Conservation (phyloP, 208 protist species). For the Leishmania aethiopica region DNA sequence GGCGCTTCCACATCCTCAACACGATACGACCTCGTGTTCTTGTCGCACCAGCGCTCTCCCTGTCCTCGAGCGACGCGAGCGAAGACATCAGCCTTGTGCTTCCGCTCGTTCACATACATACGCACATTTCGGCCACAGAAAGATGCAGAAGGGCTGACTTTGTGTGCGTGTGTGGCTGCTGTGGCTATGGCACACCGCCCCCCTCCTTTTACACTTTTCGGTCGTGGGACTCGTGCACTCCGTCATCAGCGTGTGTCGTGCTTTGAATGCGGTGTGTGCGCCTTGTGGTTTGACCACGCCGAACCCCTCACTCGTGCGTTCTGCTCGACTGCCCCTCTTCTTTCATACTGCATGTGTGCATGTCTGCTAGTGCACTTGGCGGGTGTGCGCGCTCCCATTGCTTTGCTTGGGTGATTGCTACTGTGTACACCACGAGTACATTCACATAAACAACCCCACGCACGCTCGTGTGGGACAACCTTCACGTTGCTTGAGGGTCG, state of each 20-base stretch:
- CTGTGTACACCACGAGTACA: background rate
- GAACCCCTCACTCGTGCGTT: background rate
- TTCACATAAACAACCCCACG: background rate
- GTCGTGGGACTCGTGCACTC: background rate
- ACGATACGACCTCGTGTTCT: background rate
- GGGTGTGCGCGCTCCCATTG: background rate
- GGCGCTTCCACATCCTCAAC: background rate
- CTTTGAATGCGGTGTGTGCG: background rate
- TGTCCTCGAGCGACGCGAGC: background rate
- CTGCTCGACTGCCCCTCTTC: background rate
- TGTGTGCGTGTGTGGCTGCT: background rate
- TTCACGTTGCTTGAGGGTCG: background rate
- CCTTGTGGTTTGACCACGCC: background rate
- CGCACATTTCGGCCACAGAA: background rate
- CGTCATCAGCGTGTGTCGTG: background rate
- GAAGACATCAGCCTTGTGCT: background rate
- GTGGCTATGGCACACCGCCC: background rate
- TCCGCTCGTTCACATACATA: background rate
- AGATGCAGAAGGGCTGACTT: background rate
- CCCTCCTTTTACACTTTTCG: background rate
- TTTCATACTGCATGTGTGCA: background rate
- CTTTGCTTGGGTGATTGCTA: background rate
- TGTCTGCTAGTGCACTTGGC: background rate
- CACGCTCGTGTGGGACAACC: background rate
- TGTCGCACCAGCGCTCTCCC: background rate